phyloP scores from a whole-genome alignment of 176 grass and related monocot genomes.

The Cenchrus americanus region DNA sequence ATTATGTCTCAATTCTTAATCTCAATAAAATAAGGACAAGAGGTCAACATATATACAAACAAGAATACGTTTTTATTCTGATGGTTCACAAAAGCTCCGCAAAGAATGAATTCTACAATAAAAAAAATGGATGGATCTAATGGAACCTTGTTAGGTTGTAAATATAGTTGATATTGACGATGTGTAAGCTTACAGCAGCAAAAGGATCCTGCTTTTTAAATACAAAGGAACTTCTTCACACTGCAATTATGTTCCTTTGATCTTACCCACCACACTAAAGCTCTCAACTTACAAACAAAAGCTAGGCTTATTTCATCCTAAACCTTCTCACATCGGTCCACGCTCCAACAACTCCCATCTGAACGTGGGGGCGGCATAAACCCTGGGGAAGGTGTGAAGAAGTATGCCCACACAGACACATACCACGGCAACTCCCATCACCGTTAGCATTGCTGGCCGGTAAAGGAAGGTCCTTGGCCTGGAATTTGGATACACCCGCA shows the following conservation, averaged over 20 bases:
- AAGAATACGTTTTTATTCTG: conserved; percentile 5
- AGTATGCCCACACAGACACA: conserved; percentile 88
- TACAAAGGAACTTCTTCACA: conserved; percentile 29
- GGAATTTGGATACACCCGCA: conserved; percentile 38
- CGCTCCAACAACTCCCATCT: conserved; percentile 88
- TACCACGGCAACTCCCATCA: conserved; percentile 84
- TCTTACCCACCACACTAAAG: conserved; percentile 37
- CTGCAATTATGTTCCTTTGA: conserved; percentile 31
- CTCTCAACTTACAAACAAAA: conserved; percentile 40
- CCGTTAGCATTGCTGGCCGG: conserved; percentile 82
- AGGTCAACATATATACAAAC: neutral
- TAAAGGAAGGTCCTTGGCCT: conserved; percentile 70
- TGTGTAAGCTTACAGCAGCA: conserved; percentile 38
- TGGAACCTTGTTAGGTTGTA: conserved; percentile 17
- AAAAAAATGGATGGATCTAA: conserved; percentile 26
- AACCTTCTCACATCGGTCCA: conserved; percentile 55
- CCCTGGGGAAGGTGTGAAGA: conserved; percentile 74
- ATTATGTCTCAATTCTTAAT: neutral
- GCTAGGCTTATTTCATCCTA: conserved; percentile 41
- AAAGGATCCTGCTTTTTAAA: conserved; percentile 43
- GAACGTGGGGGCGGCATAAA: conserved; percentile 75
- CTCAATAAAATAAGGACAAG: neutral
- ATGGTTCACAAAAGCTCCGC: neutral
- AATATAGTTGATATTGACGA: conserved; percentile 39
- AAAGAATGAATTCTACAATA: conserved; percentile 33